Conservation (phyloP, 257 asterid genomes). For the Verbascum thapsus region DNA sequence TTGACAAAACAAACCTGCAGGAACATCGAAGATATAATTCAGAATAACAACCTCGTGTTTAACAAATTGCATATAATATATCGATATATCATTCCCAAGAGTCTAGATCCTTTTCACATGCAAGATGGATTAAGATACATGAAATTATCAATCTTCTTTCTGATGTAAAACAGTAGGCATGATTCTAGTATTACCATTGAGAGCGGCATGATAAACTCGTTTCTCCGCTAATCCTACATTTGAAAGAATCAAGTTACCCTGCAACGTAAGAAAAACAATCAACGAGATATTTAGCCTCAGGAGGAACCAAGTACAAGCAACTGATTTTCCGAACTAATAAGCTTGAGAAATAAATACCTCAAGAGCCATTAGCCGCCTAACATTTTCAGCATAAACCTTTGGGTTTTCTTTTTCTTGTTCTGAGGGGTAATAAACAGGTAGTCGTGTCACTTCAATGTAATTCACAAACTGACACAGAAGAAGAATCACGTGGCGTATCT, state of each 20-base stretch:
- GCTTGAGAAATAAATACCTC: slow-evolving; percentile 54
- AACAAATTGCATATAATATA: slow-evolving; percentile 36
- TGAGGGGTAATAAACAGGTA: slow-evolving; percentile 84
- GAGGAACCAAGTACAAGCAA: slow-evolving; percentile 19
- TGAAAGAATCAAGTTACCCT: slow-evolving; percentile 75
- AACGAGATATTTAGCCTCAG: slow-evolving; percentile 32
- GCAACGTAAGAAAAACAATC: slow-evolving; percentile 40
- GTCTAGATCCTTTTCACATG: slow-evolving; percentile 35
- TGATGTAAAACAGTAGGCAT: slow-evolving; percentile 61
- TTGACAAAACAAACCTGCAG: slow-evolving; percentile 82
- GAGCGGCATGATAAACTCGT: slow-evolving; percentile 66
- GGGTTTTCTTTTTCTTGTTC: slow-evolving; percentile 89
- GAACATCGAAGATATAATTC: slow-evolving; percentile 72
- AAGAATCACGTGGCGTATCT: slow-evolving; percentile 81
- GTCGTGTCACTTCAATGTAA: slow-evolving; percentile 64
- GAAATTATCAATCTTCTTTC: slow-evolving; percentile 80
- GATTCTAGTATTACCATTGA: slow-evolving; percentile 57
- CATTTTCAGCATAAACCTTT: slow-evolving; percentile 81
- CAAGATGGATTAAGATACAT: no score
- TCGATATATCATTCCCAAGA: slow-evolving; percentile 30
- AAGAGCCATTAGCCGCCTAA: slow-evolving; percentile 81
- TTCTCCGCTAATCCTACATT: slow-evolving; percentile 94
- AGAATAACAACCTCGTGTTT: slow-evolving; percentile 38
- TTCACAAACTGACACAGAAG: slow-evolving; percentile 89
- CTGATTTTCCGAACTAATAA: background rate